A percentile compares a stretch with the other conserved stretches of the same genome.
phyloP scores from a whole-genome alignment of 345 rosid species.

The Populus deltoides region DNA sequence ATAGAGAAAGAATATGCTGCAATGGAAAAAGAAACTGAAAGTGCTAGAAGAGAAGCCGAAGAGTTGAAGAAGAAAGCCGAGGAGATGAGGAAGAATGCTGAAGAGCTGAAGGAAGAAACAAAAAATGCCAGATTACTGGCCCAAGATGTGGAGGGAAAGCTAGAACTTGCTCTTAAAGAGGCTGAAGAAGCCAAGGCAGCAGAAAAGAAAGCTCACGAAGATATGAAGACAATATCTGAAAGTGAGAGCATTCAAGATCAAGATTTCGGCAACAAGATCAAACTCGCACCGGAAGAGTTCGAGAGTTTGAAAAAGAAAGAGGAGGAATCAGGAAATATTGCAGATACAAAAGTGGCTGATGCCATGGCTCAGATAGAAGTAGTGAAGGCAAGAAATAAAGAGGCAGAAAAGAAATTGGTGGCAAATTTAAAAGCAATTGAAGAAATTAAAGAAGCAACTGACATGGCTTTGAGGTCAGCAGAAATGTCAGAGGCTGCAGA shows the following conservation, averaged over 20 bases:
- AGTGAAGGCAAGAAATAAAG: slow-evolving; percentile 39
- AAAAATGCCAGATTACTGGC: slow-evolving; percentile 32
- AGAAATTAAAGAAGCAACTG: slow-evolving; percentile 70
- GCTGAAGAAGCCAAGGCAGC: slow-evolving; percentile 55
- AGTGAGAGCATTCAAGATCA: slow-evolving; percentile 23
- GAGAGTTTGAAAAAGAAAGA: slow-evolving; percentile 49
- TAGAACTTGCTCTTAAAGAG: slow-evolving; percentile 39
- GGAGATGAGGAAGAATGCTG: slow-evolving; percentile 36
- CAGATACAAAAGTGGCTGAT: slow-evolving; percentile 46
- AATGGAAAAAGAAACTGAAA: slow-evolving; percentile 16
- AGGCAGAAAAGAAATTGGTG: slow-evolving; percentile 45
- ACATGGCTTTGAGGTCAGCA: slow-evolving; percentile 64
- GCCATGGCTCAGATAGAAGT: slow-evolving; percentile 46
- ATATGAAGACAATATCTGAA: slow-evolving; percentile 47
- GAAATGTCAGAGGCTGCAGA: slow-evolving; percentile 69
- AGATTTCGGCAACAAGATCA: slow-evolving; percentile 36
- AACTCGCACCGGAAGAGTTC: slow-evolving; percentile 50
- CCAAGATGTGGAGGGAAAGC: slow-evolving; percentile 47
- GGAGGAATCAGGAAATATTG: slow-evolving; percentile 43
- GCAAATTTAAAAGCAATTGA: slow-evolving; percentile 51
- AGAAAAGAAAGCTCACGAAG: slow-evolving; percentile 47
- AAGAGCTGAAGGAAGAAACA: slow-evolving; percentile 46
- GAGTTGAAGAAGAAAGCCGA: slow-evolving; percentile 52
- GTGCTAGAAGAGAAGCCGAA: slow-evolving; percentile 39
- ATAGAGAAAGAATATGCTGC: slow-evolving; percentile 19